phyloP scores from a whole-genome alignment of 345 rosid genomes.

The Syzygium aromaticum region DNA sequence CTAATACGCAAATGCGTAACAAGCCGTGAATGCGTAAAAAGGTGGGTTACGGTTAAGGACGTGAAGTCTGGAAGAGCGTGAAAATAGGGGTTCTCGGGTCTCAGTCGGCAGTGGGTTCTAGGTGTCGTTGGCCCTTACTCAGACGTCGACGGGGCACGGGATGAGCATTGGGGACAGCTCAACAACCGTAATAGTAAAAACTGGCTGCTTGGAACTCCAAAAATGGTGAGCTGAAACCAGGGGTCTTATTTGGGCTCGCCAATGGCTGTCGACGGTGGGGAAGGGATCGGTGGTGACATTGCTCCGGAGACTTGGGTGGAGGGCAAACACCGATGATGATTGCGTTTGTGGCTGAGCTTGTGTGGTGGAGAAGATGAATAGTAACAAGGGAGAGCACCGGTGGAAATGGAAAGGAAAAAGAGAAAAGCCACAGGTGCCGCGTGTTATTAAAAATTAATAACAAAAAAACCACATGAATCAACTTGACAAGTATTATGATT shows the following conservation, averaged over 20 bases:
- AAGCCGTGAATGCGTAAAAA: background rate
- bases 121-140: background rate
- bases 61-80: background rate
- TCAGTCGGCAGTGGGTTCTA: background rate
- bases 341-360: background rate
- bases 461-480: background rate
- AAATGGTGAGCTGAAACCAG: background rate
- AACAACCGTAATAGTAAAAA: background rate
- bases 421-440: background rate
- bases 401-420: background rate
- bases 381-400: background rate
- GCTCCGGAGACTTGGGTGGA: background rate
- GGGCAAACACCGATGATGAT: background rate
- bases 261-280: background rate
- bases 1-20: background rate
- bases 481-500: background rate
- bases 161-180: background rate
- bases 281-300: background rate
- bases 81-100: background rate
- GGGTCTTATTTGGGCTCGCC: background rate
- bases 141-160: background rate
- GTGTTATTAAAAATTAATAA: background rate
- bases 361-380: background rate
- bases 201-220: background rate
- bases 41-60: background rate